phyloP scores from a whole-genome alignment of 257 asterid genomes.

The Ehretia macrophylla region DNA sequence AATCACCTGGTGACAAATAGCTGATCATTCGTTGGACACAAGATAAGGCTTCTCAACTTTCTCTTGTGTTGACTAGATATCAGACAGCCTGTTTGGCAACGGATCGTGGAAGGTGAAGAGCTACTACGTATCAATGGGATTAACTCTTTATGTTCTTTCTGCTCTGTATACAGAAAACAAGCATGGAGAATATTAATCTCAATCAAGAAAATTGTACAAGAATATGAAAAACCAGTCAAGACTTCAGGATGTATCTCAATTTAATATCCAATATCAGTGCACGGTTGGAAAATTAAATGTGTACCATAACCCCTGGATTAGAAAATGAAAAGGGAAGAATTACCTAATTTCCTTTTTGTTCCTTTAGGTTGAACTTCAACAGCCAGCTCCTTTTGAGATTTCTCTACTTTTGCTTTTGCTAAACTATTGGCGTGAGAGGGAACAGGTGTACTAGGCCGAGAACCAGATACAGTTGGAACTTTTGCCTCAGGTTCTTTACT shows the following conservation, averaged over 20 bases:
- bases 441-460: constrained; percentile 13
- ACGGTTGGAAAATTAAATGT: background rate
- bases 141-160: constrained; percentile 39
- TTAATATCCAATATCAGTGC: background rate
- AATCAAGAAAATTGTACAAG: background rate
- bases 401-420: constrained; percentile 19
- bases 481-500: constrained; percentile 25
- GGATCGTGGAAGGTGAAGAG: constrained; percentile 28
- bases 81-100: constrained; percentile 32
- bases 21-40: constrained; percentile 44
- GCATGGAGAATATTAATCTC: background rate
- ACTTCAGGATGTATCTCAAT: background rate
- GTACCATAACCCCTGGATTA: background rate
- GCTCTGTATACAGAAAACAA: constrained; percentile 26
- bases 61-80: constrained; percentile 49
- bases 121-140: constrained; percentile 25
- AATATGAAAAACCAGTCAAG: too few species aligned
- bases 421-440: constrained; percentile 20
- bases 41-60: constrained; percentile 45
- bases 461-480: constrained; percentile 21
- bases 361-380: constrained; percentile 27
- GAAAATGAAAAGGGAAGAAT: background rate
- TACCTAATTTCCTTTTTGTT: constrained; percentile 42
- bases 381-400: constrained; percentile 17
- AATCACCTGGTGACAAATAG: constrained; percentile 45